Percentiles rank a stretch among this genome's conserved stretches.
These are phyloP conservation scores for Metrosideros polymorpha DNA, from an alignment of 441 rosid genomes.

Conservation along the genomic window DNA sequence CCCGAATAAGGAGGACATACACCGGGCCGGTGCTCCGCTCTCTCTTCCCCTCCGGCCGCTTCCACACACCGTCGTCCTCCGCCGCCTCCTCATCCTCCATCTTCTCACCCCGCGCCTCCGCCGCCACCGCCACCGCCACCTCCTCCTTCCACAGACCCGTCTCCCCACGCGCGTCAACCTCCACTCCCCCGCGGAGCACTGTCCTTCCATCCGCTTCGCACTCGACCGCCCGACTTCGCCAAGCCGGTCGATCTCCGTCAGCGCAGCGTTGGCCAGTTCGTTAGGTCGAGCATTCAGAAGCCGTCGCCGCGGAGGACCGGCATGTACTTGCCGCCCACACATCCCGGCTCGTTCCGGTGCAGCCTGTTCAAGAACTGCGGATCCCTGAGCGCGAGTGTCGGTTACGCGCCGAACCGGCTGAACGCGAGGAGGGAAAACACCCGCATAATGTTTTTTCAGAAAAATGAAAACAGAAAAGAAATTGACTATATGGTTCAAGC, in stretches of 20 bases:
- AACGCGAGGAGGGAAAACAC: background rate
- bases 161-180: constrained; percentile 7
- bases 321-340: background rate
- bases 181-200: background rate
- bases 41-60: constrained; percentile 6
- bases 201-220: background rate
- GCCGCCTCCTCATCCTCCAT: constrained; percentile 19
- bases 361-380: background rate
- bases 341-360: background rate
- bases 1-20: background rate
- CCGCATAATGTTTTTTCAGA: no score
- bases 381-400: background rate
- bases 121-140: background rate
- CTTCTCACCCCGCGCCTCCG: constrained; percentile 8
- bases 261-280: background rate
- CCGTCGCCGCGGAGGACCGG: background rate
- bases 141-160: background rate
- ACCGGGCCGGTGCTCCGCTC: background rate
- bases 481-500: no score
- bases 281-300: background rate
- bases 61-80: background rate
- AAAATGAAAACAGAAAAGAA: no score
- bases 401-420: constrained; percentile 7
- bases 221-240: constrained; percentile 3
- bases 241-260: constrained; percentile 1